Conservation (phyloP, 148 eudicot genomes). For the Pouteria glomerata region DNA sequence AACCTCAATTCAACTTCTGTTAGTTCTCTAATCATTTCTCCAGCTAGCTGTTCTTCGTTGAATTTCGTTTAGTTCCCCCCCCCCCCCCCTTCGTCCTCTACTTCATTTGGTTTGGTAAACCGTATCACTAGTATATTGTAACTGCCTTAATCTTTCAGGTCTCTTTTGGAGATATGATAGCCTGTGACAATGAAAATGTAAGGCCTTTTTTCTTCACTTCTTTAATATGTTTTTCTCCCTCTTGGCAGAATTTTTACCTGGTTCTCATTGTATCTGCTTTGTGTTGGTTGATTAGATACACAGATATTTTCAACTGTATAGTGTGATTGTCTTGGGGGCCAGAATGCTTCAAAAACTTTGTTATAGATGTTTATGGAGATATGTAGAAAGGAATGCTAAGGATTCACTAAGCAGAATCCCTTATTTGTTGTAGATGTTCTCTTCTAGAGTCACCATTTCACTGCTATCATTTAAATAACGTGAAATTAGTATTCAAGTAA, state of each 20-base stretch:
- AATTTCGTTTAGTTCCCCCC: neutral
- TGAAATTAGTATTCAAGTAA: neutral
- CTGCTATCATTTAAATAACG: neutral
- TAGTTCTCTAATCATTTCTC: neutral
- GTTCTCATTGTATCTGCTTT: neutral
- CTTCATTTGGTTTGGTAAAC: neutral
- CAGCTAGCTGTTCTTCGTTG: neutral
- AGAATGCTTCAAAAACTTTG: neutral
- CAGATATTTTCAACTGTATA: neutral
- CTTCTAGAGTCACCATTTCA: neutral
- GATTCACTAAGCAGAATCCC: neutral
- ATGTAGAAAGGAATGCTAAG: neutral
- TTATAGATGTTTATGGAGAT: neutral
- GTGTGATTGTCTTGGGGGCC: neutral
- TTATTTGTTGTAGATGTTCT: neutral
- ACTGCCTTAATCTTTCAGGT: conserved; percentile 44
- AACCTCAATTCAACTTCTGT: conserved; percentile 7
- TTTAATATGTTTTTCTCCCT: conserved; percentile 1
- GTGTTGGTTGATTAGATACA: neutral
- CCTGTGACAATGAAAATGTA: conserved; percentile 96
- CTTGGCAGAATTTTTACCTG: neutral
- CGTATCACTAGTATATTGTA: neutral
- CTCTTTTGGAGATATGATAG: conserved; percentile 98
- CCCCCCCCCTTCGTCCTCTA: neutral
- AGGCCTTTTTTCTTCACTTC: conserved; percentile 20